These are phyloP conservation scores for Pisolithus marmoratus DNA, from an alignment of 768 basidiomycete genomes.

Conservation along the genomic window DNA sequence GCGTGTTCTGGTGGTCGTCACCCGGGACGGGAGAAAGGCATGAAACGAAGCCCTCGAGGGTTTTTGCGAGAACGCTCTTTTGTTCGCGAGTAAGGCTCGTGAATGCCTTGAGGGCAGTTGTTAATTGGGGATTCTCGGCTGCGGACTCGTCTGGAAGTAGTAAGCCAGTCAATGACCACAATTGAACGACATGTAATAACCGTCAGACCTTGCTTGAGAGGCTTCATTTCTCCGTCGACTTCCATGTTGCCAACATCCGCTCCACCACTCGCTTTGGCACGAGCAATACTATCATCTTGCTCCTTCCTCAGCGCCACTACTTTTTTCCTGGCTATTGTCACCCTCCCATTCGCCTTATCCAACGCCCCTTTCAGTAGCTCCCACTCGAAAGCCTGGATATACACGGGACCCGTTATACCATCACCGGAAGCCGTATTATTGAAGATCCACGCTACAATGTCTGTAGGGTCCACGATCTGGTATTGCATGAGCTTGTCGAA, in stretches of 20 bases:
- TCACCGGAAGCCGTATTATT: constrained; percentile 42
- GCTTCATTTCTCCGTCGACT: constrained; percentile 71
- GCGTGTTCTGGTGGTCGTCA: constrained; percentile 42
- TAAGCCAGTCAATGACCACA: constrained; percentile 1
- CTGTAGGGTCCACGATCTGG: constrained; percentile 91
- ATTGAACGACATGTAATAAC: neutral
- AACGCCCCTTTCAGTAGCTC: constrained; percentile 75
- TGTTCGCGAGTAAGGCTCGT: constrained; percentile 71
- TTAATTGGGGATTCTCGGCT: constrained; percentile 62
- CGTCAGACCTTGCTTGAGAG: constrained; percentile 35
- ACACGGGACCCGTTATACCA: constrained; percentile 19
- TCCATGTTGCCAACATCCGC: constrained; percentile 49
- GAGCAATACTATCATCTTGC: constrained; percentile 80
- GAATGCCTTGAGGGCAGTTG: constrained; percentile 69
- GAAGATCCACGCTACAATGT: constrained; percentile 87
- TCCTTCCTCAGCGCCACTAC: constrained; percentile 76
- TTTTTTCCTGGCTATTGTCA: constrained; percentile 69
- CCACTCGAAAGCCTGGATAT: constrained; percentile 71
- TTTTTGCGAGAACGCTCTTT: constrained; percentile 62
- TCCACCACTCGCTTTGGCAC: constrained; percentile 58
- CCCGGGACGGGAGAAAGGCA: constrained; percentile 45
- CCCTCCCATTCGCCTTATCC: constrained; percentile 88
- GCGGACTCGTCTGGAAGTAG: constrained; percentile 36
- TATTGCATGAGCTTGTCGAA: constrained; percentile 99
- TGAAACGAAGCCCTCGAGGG: constrained; percentile 70